Evolutionary conservation across 805 yeast genomes (phyloP).

Genomic region (Pichia insulana): DNA sequence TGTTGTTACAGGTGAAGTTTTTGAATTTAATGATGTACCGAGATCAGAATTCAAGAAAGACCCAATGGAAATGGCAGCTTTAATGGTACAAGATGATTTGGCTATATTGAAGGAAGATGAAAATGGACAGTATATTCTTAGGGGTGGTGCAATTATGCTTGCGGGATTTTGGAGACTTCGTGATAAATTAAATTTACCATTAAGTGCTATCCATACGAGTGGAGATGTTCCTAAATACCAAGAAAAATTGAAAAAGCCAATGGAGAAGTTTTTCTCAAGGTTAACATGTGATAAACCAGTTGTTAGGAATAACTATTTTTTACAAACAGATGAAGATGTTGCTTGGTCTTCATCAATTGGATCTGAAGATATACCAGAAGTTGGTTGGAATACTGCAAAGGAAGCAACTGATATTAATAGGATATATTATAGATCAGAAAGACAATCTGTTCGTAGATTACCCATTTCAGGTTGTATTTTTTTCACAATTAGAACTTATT

Average conservation of each 20-base stretch:
- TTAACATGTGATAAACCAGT: conserved; percentile 52
- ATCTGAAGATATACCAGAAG: conserved; percentile 38
- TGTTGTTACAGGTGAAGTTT: conserved; percentile 44
- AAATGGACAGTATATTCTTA: conserved; percentile 48
- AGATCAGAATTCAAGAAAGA: conserved; percentile 34
- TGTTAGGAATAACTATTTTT: conserved; percentile 57
- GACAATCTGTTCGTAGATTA: conserved; percentile 54
- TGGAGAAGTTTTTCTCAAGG: conserved; percentile 58
- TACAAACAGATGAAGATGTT: conserved; percentile 53
- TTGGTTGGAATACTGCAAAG: conserved; percentile 59
- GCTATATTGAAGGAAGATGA: conserved; percentile 57
- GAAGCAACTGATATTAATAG: conserved; percentile 38
- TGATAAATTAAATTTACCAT: conserved; percentile 49
- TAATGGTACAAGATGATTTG: conserved; percentile 55
- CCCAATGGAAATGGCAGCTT: conserved; percentile 51
- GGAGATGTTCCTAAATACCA: conserved; percentile 64
- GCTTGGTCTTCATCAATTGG: conserved; percentile 65
- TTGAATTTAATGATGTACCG: conserved; percentile 26
- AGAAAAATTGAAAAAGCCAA: conserved; percentile 48
- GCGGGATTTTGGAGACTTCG: conserved; percentile 65
- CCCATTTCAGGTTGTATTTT: conserved; percentile 50
- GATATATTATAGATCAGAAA: conserved; percentile 52
- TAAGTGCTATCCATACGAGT: conserved; percentile 49
- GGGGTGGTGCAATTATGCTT: conserved; percentile 53
- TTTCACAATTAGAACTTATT: conserved; percentile 59